These are phyloP conservation scores for Eucalyptus regnans DNA, from an alignment of 345 rosid genomes.

Conservation along the genomic window DNA sequence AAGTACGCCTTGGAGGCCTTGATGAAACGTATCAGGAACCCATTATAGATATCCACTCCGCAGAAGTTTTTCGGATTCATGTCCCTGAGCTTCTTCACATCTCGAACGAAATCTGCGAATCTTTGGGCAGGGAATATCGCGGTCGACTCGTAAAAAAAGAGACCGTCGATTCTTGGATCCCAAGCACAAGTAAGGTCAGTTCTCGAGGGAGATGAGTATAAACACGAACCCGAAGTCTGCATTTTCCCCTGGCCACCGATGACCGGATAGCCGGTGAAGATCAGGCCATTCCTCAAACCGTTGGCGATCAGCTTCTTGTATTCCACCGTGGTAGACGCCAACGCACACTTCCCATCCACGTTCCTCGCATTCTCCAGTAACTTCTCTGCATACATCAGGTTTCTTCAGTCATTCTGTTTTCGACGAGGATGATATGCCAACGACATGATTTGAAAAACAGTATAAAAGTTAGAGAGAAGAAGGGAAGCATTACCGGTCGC, in stretches of 20 bases:
- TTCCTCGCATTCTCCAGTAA: conserved; percentile 27
- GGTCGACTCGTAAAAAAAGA: conserved; percentile 65
- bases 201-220: conserved; percentile 38
- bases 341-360: conserved; percentile 40
- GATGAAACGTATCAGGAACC: conserved; percentile 60
- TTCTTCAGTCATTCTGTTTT: not conserved
- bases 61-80: conserved; percentile 45
- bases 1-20: conserved; percentile 63
- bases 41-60: conserved; percentile 62
- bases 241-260: conserved; percentile 73
- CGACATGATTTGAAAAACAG: not conserved
- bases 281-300: conserved; percentile 57
- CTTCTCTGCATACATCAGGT: conserved; percentile 35
- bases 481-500: conserved; percentile 30
- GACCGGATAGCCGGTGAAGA: conserved; percentile 73
- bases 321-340: conserved; percentile 40
- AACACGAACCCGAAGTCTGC: conserved; percentile 78
- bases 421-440: not conserved
- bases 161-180: conserved; percentile 72
- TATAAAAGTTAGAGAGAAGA: not conserved
- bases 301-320: conserved; percentile 51
- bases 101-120: conserved; percentile 43
- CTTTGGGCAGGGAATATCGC: conserved; percentile 44
- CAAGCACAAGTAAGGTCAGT: conserved; percentile 48
- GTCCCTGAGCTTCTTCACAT: conserved; percentile 57